Conservation (phyloP, 768 basidiomycete species). For the Phylloporus sp. region DNA sequence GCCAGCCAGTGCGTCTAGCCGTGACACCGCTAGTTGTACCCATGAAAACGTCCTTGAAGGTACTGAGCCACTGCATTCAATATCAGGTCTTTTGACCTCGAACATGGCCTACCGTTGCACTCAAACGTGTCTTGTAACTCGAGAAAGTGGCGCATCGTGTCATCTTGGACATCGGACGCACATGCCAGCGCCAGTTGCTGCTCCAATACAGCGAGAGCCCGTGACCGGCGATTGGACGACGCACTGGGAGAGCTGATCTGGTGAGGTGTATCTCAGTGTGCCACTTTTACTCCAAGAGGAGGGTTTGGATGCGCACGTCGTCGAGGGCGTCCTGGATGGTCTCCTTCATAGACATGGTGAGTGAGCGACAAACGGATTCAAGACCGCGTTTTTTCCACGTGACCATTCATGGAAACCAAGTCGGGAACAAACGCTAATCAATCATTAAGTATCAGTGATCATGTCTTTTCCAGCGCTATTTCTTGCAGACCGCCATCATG, state of each 20-base stretch:
- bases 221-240: slow-evolving; percentile 46
- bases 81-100: not conserved
- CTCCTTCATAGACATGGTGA: slow-evolving; percentile 36
- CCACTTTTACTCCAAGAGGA: not conserved
- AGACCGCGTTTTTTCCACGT: slow-evolving; percentile 29
- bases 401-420: slow-evolving; percentile 8
- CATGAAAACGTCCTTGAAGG: slow-evolving; percentile 62
- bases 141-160: slow-evolving; percentile 52
- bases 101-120: slow-evolving; percentile 61
- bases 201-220: slow-evolving; percentile 56
- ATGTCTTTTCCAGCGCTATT: not conserved
- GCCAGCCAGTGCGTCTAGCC: slow-evolving; percentile 47
- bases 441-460: too few relatives aligned
- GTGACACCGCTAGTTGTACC: slow-evolving; percentile 49
- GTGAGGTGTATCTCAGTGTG: slow-evolving; percentile 12
- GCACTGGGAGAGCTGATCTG: slow-evolving; percentile 66
- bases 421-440: not conserved
- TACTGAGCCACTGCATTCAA: slow-evolving; percentile 41
- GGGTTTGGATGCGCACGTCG: slow-evolving; percentile 45
- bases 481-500: slow-evolving; percentile 36
- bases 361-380: not conserved
- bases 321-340: slow-evolving; percentile 62
- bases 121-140: slow-evolving; percentile 77
- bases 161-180: slow-evolving; percentile 39
- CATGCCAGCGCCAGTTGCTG: slow-evolving; percentile 50